Evolutionary conservation across 176 grass and related monocot genomes (phyloP).

Genomic region (Puya raimondii): DNA sequence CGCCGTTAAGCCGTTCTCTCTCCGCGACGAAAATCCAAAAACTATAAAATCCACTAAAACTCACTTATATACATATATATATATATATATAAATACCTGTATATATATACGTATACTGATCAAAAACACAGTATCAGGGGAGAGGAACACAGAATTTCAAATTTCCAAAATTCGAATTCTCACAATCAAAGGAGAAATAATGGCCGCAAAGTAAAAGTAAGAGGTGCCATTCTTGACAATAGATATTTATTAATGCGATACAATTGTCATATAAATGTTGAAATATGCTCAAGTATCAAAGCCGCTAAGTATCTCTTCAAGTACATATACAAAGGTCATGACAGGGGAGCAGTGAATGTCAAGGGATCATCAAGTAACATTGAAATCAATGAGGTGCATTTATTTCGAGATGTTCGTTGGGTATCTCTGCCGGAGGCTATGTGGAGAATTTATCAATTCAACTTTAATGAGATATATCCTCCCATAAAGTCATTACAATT

Average conservation of each 20-base stretch:
- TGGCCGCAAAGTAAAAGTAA: neutral
- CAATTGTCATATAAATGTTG: conserved; percentile 32
- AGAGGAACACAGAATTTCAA: no score
- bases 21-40: no score
- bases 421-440: conserved; percentile 9
- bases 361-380: neutral
- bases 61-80: no score
- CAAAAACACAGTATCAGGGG: no score
- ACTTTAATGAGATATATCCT: conserved; percentile 7
- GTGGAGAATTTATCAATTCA: conserved; percentile 5
- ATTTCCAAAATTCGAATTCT: no score
- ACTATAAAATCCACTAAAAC: no score
- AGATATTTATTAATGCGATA: neutral
- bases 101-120: no score
- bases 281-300: conserved; percentile 17
- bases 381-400: neutral
- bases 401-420: conserved; percentile 12
- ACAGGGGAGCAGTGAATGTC: neutral
- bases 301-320: conserved; percentile 20
- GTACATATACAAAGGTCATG: conserved; percentile 22
- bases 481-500: conserved; percentile 6
- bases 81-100: no score
- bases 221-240: neutral
- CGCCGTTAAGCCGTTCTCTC: no score
- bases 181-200: neutral